These are phyloP conservation scores for Eucalyptus brandiana DNA, from an alignment of 345 rosid species.

Conservation along the genomic window DNA sequence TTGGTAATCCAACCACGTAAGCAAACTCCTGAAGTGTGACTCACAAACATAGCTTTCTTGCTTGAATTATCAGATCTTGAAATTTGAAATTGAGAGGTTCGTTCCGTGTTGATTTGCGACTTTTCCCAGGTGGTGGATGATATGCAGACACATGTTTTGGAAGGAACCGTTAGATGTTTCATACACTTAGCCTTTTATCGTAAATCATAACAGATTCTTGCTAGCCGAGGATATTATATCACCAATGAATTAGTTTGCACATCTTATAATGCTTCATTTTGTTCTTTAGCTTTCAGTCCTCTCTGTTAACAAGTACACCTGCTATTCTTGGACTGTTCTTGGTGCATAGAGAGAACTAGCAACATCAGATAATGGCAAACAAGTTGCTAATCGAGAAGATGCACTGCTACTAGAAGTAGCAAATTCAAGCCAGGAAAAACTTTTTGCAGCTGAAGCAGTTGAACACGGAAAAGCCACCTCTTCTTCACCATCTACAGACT, in stretches of 20 bases:
- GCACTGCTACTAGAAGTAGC: neutral
- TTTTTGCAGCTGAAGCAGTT: neutral
- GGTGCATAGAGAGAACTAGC: slow-evolving; percentile 20
- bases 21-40: neutral
- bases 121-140: neutral
- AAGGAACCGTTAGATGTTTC: neutral
- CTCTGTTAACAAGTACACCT: neutral
- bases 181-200: neutral
- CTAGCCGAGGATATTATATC: neutral
- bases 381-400: slow-evolving; percentile 7
- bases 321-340: neutral
- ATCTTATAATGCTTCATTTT: neutral
- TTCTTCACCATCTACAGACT: neutral
- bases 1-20: neutral
- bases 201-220: neutral
- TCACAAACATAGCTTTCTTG: neutral
- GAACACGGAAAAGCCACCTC: slow-evolving; percentile 1
- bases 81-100: neutral
- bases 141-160: neutral
- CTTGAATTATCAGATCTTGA: neutral
- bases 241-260: neutral
- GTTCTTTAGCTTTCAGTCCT: neutral
- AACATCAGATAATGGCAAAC: slow-evolving; percentile 1
- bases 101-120: neutral
- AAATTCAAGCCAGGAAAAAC: slow-evolving; percentile 1